phyloP scores from a whole-genome alignment of 257 asterid species.

The Solanum chilense region DNA sequence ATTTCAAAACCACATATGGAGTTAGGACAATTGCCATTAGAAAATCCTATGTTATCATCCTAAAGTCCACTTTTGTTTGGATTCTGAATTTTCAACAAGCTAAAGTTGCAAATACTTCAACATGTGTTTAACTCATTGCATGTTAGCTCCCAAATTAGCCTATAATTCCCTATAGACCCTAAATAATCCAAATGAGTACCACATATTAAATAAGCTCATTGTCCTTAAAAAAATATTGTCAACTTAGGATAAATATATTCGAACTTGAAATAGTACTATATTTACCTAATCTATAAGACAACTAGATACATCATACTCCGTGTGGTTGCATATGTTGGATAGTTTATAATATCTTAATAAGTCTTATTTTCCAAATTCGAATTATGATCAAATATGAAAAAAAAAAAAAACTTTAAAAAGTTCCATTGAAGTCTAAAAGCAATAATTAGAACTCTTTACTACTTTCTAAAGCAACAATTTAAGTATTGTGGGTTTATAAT shows the following conservation, averaged over 20 bases:
- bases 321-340: not conserved
- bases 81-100: not conserved
- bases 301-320: too few species aligned
- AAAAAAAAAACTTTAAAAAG: not conserved
- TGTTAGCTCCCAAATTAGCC: not conserved
- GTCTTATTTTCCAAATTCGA: not conserved
- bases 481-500: too few species aligned
- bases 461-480: not conserved
- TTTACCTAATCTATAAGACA: not conserved
- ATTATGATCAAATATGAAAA: not conserved
- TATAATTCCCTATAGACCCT: not conserved
- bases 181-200: not conserved
- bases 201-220: not conserved
- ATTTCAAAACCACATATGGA: not conserved
- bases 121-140: not conserved
- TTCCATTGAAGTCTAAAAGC: not conserved
- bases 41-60: not conserved
- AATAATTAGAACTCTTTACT: not conserved
- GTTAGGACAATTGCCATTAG: not conserved
- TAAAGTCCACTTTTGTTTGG: not conserved
- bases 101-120: not conserved
- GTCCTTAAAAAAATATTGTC: not conserved
- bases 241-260: not conserved
- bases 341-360: not conserved
- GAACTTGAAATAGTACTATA: not conserved